Evolutionary conservation across 805 yeast species (phyloP), one percentile per base, ranked within the genome.

Genomic region (Lipomyces sp.): DNA sequence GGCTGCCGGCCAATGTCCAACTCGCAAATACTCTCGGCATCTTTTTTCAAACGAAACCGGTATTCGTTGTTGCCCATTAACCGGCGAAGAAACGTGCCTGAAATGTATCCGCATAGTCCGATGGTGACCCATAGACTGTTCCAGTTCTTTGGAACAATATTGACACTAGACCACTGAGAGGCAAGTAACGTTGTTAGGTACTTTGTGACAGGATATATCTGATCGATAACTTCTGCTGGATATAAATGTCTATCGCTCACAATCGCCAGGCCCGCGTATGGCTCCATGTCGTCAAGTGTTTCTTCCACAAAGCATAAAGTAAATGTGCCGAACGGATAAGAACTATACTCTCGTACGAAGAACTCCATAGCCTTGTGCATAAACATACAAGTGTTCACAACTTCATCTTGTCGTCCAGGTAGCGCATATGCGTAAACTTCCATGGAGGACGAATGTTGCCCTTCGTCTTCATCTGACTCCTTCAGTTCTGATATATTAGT

Each of bases 111-210:
- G 0, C 97, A 84, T 66, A 95, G 86, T 2, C 98, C 99, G 35
- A 90, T 78, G 1, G 93, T 89, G 69, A 94, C 85, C 99, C 99
- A 95, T 5, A 90, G 71, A 76, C 95, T 97, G 71, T 90, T 86
- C 75, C 87, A 84, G 0, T 87, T 83, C 62, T 83, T 84, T 0
- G 98, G 97, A 2, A 92, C 88, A 24, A 95, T 91, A 75, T 90
- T 91, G 45, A 95, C 88, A 18, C 98, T 97, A 0, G 96, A 85
- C 96, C 98, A 95, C 76, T 95, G 99, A 3, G 86, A 84, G 0
- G 98, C 89, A 29, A 95, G 77, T 0, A 90, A 87, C 64, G 86
- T 84, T 0, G 94, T 82, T 2, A 95, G 76, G 0, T 80, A 75
- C 67, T 90, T 92, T 0, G 97, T 90, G 1, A 86, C 83, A 0